Evolutionary conservation across 176 grass and related monocot species (phyloP), one percentile per base, ranked within the genome.

Genomic region (Oryza brachyantha): DNA sequence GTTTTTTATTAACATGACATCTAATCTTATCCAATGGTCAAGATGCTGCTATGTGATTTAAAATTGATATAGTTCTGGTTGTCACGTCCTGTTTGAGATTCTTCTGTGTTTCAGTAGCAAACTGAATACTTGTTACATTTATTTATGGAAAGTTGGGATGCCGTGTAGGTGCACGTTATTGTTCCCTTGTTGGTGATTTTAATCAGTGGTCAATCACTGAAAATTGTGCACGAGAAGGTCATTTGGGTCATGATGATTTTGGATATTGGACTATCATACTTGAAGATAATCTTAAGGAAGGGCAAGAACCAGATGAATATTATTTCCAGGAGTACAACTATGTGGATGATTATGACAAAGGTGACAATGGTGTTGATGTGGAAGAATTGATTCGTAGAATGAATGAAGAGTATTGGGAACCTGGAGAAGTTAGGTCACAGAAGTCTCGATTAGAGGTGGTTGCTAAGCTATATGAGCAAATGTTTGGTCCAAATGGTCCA

Each of bases 301-400:
- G 91, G 61, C 84, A 94, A 79, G 89, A 97, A 79, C 84, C 81
- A 74, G 94, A 97, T 79, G 89, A 94, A 54, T 88, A 94, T 75
- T 97, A 84, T 68, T 97, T 94, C 59, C 94, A 94, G 71, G 91
- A 97, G 81, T 97, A 97, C 55, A 97, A 94, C 64, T 97, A 97
- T 58, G 62, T 92, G 26, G 94, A 94, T 79, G 87, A 94, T 70
- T 94, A 97, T 88, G 94, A 94, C 79, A 97, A 97, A 92, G 94
- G 94, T 41, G 94, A 97, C 69, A 92, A 81, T 41, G 80, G 89
- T 65, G 76, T 94, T 76, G 86, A 87, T 90, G 76, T 67, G 40
- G 85, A 94, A 83, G 91, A 94, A 82, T 84, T 97, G 64, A 66
- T 97, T 43, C 71, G 61, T 38, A 87, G 78, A 74, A 63, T 86